Evolutionary conservation across 2,329 filamentous ascomycete genomes (phyloP).

Genomic region (Alternaria postmessia): DNA sequence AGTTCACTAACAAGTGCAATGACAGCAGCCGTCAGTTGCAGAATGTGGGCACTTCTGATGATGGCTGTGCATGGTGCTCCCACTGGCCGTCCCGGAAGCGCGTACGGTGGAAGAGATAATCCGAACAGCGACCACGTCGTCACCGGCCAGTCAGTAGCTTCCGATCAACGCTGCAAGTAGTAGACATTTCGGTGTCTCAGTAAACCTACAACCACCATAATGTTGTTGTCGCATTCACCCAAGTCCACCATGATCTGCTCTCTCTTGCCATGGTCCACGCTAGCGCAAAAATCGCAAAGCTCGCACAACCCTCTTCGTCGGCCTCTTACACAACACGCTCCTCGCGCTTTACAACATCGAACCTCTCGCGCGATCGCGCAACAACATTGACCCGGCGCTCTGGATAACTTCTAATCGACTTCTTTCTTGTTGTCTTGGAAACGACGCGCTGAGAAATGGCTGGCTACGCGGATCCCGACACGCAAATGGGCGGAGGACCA

Average conservation of each 20-base stretch:
- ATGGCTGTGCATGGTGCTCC: slow-evolving; percentile 25
- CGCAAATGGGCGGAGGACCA: slow-evolving; percentile 43
- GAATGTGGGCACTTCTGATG: slow-evolving; percentile 13
- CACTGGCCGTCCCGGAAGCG: slow-evolving; percentile 27
- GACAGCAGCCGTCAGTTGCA: background rate
- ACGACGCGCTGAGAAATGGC: slow-evolving; percentile 38
- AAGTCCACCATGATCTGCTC: slow-evolving; percentile 14
- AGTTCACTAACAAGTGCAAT: background rate
- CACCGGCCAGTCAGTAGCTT: slow-evolving; percentile 11
- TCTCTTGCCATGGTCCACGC: slow-evolving; percentile 30
- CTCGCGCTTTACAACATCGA: slow-evolving; percentile 31
- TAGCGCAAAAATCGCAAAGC: slow-evolving; percentile 46
- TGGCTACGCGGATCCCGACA: slow-evolving; percentile 45
- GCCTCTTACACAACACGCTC: slow-evolving; percentile 27
- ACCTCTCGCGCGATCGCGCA: slow-evolving; percentile 29
- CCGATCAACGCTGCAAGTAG: slow-evolving; percentile 21
- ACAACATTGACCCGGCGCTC: slow-evolving; percentile 11
- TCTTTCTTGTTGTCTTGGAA: slow-evolving; percentile 11
- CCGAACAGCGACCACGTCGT: slow-evolving; percentile 40
- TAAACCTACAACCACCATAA: slow-evolving; percentile 21
- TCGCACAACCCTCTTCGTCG: slow-evolving; percentile 42
- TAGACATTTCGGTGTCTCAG: slow-evolving; percentile 6
- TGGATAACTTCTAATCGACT: background rate
- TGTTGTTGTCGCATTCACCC: slow-evolving; percentile 17
- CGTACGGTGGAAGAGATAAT: slow-evolving; percentile 36